Conservation (phyloP, 1,284 basidiomycete genomes). For the Rhodotorula mucilaginosa region DNA sequence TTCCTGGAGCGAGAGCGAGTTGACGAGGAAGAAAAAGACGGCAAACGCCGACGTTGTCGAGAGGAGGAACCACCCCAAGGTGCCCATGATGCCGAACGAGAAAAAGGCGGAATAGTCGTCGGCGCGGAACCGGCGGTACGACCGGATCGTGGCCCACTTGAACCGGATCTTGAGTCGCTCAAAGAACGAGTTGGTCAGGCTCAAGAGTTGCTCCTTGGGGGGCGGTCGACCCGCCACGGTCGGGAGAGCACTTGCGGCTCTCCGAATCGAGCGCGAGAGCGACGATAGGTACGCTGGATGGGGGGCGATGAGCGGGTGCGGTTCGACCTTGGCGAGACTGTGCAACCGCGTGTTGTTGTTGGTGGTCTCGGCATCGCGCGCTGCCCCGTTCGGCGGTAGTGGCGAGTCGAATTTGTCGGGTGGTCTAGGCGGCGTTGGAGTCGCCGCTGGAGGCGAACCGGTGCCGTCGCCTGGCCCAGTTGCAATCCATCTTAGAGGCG, state of each 20-base stretch:
- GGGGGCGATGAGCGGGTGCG: slow-evolving; percentile 11
- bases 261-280: slow-evolving; percentile 29
- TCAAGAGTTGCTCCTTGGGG: slow-evolving; percentile 81
- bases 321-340: slow-evolving; percentile 8
- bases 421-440: too few species aligned
- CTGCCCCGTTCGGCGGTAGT: background rate
- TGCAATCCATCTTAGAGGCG: background rate
- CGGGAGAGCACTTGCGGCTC: slow-evolving; percentile 31
- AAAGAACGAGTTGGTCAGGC: slow-evolving; percentile 83
- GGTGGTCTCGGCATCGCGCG: background rate
- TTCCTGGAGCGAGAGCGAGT: slow-evolving; percentile 87
- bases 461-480: too few species aligned
- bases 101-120: slow-evolving; percentile 97
- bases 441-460: too few species aligned
- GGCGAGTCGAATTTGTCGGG: too few species aligned
- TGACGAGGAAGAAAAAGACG: slow-evolving; percentile 81
- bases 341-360: background rate
- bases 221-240: slow-evolving; percentile 51
- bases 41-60: slow-evolving; percentile 98
- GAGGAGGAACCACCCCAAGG: slow-evolving; percentile 90
- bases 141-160: slow-evolving; percentile 96
- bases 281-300: slow-evolving; percentile 37
- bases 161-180: slow-evolving; percentile 86
- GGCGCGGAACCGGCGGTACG: slow-evolving; percentile 85
- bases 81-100: slow-evolving; percentile 83